A percentile compares a stretch with the other conserved stretches of the same genome.
These are phyloP conservation scores for Cytospora leucostoma DNA, from an alignment of 2,329 filamentous ascomycete genomes.

Conservation along the genomic window DNA sequence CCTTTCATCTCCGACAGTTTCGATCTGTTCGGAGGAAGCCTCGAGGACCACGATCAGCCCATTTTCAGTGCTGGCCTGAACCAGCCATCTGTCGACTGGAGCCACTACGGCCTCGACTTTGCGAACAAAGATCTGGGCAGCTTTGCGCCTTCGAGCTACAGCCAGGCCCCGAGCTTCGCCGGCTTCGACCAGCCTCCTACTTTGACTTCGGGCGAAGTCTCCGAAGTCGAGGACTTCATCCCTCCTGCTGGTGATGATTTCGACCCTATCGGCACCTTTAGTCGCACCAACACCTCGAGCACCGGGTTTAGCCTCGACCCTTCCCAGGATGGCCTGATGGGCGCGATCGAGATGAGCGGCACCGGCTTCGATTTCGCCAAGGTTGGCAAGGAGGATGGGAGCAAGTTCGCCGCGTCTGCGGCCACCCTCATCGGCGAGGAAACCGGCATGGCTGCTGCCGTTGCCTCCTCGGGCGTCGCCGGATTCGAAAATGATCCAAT, in stretches of 20 bases:
- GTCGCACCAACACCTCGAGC: conserved; percentile 49
- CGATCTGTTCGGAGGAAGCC: conserved; percentile 55
- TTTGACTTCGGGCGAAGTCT: conserved; percentile 67
- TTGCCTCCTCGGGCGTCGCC: conserved; percentile 29
- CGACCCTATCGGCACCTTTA: conserved; percentile 51
- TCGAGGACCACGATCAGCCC: conserved; percentile 52
- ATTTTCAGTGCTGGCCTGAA: conserved; percentile 64
- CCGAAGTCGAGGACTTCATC: conserved; percentile 63
- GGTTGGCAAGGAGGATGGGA: conserved; percentile 45
- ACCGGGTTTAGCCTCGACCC: conserved; percentile 49
- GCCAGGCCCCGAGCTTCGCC: conserved; percentile 56
- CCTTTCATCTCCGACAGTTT: conserved; percentile 50
- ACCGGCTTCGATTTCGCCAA: conserved; percentile 58
- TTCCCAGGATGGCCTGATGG: conserved; percentile 47
- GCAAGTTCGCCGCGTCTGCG: conserved; percentile 46
- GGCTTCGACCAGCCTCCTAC: conserved; percentile 57
- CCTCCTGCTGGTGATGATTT: conserved; percentile 44
- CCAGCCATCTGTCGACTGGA: conserved; percentile 57
- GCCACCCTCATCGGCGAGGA: conserved; percentile 44
- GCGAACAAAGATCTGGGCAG: conserved; percentile 48
- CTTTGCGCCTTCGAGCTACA: conserved; percentile 57
- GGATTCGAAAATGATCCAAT: conserved; percentile 50
- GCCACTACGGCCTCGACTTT: conserved; percentile 54
- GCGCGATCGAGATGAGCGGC: conserved; percentile 46
- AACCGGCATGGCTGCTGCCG: conserved; percentile 45